Evolutionary conservation across 805 yeast species (phyloP), one percentile per base, ranked within the genome.

Genomic region (Sugiyamaella floridensis): DNA sequence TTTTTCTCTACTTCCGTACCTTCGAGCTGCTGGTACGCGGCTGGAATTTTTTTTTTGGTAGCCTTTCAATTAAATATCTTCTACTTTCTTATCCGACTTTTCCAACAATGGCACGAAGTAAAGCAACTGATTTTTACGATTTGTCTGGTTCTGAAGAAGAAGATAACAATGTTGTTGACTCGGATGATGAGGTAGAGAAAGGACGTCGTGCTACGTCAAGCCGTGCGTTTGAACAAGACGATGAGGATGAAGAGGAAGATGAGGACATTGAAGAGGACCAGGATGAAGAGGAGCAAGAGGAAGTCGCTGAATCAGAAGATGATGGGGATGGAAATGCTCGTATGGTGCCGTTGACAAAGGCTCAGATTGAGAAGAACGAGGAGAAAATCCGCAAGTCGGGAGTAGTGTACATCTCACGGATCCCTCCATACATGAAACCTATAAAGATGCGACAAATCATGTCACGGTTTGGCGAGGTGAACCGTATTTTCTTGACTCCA

Each of bases 391-490:
- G 83, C 52, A 82, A 79, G 60, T 83, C 96, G 0, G 99, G 99
- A 4, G 97, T 93, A 1, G 84, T 95, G n/a, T 93, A 93, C 61
- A 68, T 93, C 2, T 89, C 97, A 0, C 79, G 84, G 48, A 79
- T 93, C 9, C 99, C 99, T 0, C 99, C 99, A 22, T 93, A 86
- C 65, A 93, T 93, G 99, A 90, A 90, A 66, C 98, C 99, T 0
- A 80, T 85, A 1, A 93, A 89, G 66, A 74, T 93, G 70, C 77
- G 95, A 61, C 93, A 89, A 49, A 78, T 93, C 11, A 72, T 93
- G 34, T 68, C 82, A 3, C 74, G 88, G 56, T 93, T 92, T 70
- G 99, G 99, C 10, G 82, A 81, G 54, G 77, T 92, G n/a, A 96
- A 88, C 61, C 75, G 98, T 58, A 71, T 93, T 6, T 93, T 85